Evolutionary conservation across 371 early-diverging fungal genomes (phyloP).

Genomic region (Saksenaea oblongispora): DNA sequence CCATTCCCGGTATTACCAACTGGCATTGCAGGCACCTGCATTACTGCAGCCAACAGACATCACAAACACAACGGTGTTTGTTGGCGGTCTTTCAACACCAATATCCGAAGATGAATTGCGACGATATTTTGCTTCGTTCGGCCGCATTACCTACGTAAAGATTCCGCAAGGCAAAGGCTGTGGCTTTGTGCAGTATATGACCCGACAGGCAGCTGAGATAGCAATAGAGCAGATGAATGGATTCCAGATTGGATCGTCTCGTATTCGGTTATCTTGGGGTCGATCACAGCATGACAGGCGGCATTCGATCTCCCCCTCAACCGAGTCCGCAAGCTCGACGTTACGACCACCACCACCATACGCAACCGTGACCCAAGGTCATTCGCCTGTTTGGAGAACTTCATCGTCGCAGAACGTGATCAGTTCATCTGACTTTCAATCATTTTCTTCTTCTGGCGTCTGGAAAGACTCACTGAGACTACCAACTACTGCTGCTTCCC

Average conservation of each 20-base stretch:
- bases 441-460: background rate
- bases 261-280: slow-evolving; percentile 91
- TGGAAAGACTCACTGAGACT: background rate
- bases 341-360: background rate
- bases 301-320: background rate
- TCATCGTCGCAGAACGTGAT: background rate
- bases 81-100: slow-evolving; percentile 80
- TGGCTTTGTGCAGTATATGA: slow-evolving; percentile 88
- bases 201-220: slow-evolving; percentile 78
- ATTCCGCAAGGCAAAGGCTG: slow-evolving; percentile 92
- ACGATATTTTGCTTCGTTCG: slow-evolving; percentile 77
- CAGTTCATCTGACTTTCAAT: background rate
- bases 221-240: slow-evolving; percentile 89
- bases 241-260: slow-evolving; percentile 74
- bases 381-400: background rate
- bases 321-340: background rate
- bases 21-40: background rate
- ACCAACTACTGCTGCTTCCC: background rate
- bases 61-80: slow-evolving; percentile 88
- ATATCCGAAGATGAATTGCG: slow-evolving; percentile 82
- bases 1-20: slow-evolving; percentile 10
- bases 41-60: background rate
- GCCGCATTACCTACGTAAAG: slow-evolving; percentile 86
- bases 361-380: background rate
- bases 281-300: slow-evolving; percentile 60